Conservation (phyloP, 2,329 filamentous ascomycete genomes). For the Fusarium neocosmosporiellum region DNA sequence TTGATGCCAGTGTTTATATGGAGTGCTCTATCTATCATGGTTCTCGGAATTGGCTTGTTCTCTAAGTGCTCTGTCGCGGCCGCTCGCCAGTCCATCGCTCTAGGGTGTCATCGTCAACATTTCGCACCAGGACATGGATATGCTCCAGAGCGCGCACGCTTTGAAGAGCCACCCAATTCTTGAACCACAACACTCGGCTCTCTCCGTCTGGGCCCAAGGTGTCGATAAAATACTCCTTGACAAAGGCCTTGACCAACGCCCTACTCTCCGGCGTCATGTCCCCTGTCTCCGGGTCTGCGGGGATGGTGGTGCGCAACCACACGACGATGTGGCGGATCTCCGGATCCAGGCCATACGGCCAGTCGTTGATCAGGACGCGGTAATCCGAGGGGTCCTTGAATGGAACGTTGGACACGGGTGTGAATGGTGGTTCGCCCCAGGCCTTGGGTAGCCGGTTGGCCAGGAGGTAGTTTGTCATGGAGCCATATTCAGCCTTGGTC, state of each 20-base stretch:
- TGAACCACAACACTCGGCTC: conserved; percentile 82
- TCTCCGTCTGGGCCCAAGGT: conserved; percentile 62
- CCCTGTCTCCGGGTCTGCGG: conserved; percentile 75
- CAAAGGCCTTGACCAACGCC: conserved; percentile 73
- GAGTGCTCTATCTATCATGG: conserved; percentile 6
- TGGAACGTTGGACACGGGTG: conserved; percentile 60
- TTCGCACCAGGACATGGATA: conserved; percentile 79
- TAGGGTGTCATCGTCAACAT: conserved; percentile 63
- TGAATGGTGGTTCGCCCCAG: conserved; percentile 74
- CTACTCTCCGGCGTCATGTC: conserved; percentile 78
- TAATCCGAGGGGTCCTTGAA: conserved; percentile 68
- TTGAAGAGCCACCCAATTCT: conserved; percentile 91
- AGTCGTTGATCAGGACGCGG: conserved; percentile 87
- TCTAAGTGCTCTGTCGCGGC: conserved; percentile 49
- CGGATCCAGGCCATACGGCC: conserved; percentile 83
- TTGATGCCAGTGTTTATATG: conserved; percentile 8
- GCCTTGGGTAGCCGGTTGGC: conserved; percentile 72
- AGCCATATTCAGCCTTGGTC: conserved; percentile 79
- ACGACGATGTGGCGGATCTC: conserved; percentile 85
- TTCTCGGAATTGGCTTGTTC: background rate
- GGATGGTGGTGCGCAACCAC: conserved; percentile 87
- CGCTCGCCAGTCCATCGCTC: conserved; percentile 64
- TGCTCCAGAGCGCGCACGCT: conserved; percentile 90
- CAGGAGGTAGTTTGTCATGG: conserved; percentile 82
- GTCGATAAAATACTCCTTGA: conserved; percentile 75